phyloP scores from a whole-genome alignment of 2,329 filamentous ascomycete species.

The Aspergillus tanneri region DNA sequence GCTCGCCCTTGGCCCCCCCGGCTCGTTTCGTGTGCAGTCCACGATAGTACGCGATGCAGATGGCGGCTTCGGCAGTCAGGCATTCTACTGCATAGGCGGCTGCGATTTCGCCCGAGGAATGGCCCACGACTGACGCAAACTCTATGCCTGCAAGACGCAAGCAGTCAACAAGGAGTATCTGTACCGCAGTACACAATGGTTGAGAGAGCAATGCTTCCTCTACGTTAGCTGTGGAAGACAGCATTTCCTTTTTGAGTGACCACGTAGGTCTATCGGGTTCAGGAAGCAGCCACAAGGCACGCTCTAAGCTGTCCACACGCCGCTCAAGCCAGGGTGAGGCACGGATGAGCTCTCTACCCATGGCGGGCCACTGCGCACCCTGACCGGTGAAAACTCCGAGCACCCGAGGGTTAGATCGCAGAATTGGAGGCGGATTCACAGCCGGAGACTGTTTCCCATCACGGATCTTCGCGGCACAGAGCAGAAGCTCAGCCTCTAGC shows the following conservation, averaged over 20 bases:
- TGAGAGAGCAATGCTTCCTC: conserved; percentile 17
- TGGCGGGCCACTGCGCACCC: conserved; percentile 19
- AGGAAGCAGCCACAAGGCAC: not conserved
- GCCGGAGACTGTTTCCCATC: not conserved
- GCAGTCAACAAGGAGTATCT: conserved; percentile 22
- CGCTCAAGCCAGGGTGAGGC: not conserved
- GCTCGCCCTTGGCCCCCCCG: conserved; percentile 8
- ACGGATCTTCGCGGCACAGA: not conserved
- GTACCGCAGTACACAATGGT: conserved; percentile 20
- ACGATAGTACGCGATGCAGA: conserved; percentile 47
- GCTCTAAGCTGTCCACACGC: conserved; percentile 2
- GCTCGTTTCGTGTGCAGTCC: conserved; percentile 31
- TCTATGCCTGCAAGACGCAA: conserved; percentile 28
- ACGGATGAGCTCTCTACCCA: conserved; percentile 13
- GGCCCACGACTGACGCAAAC: conserved; percentile 43
- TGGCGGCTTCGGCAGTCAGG: conserved; percentile 41
- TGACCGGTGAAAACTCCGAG: conserved; percentile 22
- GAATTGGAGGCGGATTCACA: not conserved
- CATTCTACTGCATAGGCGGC: conserved; percentile 50
- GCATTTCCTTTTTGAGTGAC: conserved; percentile 7
- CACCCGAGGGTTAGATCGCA: not conserved
- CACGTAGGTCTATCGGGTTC: conserved; percentile 7
- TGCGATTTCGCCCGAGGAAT: conserved; percentile 52
- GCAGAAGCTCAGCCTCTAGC: not conserved
- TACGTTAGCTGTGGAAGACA: conserved; percentile 5